Percentiles rank a stretch among this genome's conserved stretches.
Evolutionary conservation across 305 asterid genomes (phyloP).

Genomic region (Rubia tinctorum): DNA sequence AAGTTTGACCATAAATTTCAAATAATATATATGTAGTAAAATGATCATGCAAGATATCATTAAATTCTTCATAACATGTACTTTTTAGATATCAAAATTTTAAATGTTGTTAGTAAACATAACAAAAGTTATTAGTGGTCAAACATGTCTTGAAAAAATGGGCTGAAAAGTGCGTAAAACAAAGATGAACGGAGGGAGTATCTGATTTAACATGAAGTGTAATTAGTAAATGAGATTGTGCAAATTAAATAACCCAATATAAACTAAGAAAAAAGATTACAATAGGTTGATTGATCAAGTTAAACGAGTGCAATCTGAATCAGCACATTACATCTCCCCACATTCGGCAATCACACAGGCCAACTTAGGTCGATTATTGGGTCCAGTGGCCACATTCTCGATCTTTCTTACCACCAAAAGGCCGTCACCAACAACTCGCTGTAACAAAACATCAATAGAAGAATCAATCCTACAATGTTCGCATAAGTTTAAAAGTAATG

Average conservation of each 20-base stretch:
- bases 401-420: slow-evolving; percentile 83
- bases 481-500: not conserved
- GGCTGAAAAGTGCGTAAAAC: no score
- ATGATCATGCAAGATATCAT: no score
- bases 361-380: slow-evolving; percentile 81
- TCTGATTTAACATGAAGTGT: no score
- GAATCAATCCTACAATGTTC: not conserved
- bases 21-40: no score
- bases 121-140: no score
- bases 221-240: not conserved
- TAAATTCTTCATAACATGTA: no score
- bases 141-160: no score
- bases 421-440: slow-evolving; percentile 96
- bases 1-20: no score
- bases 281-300: not conserved
- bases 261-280: not conserved
- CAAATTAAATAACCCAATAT: not conserved
- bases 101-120: no score
- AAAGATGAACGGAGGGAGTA: no score
- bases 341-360: slow-evolving; percentile 86
- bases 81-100: no score
- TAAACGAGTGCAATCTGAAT: not conserved
- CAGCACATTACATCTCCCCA: slow-evolving; percentile 72
- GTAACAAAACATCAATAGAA: slow-evolving; percentile 29
- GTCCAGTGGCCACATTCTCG: slow-evolving; percentile 91